phyloP scores from a whole-genome alignment of 208 protist species.

The Angomonas deanei region DNA sequence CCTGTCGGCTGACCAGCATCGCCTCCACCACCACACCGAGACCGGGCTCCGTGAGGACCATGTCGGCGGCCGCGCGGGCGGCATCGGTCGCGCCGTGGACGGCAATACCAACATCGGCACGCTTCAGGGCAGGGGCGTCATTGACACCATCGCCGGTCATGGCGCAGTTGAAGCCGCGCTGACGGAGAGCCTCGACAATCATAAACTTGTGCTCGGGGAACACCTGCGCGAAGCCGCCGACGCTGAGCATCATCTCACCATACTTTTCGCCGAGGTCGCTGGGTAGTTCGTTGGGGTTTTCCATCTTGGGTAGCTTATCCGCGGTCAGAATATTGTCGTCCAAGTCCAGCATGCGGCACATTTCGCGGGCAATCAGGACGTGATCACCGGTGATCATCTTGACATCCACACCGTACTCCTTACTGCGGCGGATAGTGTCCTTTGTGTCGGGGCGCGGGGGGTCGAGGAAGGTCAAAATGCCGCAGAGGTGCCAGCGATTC shows the following conservation, averaged over 20 bases:
- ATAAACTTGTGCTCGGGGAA: slow-evolving; percentile 95
- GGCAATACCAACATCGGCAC: slow-evolving; percentile 95
- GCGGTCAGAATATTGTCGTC: slow-evolving; percentile 82
- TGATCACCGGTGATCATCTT: slow-evolving; percentile 96
- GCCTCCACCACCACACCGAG: slow-evolving; percentile 92
- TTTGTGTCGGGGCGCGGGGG: slow-evolving; percentile 90
- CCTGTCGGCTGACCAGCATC: slow-evolving; percentile 89
- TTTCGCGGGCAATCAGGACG: slow-evolving; percentile 93
- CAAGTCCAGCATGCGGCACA: slow-evolving; percentile 87
- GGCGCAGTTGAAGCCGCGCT: slow-evolving; percentile 83
- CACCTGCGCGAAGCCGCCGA: slow-evolving; percentile 89
- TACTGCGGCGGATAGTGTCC: slow-evolving; percentile 75
- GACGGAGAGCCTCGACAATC: slow-evolving; percentile 91
- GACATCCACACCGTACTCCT: slow-evolving; percentile 87
- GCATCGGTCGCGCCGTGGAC: slow-evolving; percentile 92
- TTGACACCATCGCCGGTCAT: slow-evolving; percentile 98
- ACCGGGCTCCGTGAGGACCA: slow-evolving; percentile 91
- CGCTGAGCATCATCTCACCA: slow-evolving; percentile 52
- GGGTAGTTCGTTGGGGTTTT: slow-evolving; percentile 49
- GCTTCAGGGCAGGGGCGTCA: slow-evolving; percentile 94
- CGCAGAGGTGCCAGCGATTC: slow-evolving; percentile 66
- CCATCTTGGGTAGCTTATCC: slow-evolving; percentile 62
- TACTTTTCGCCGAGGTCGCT: slow-evolving; percentile 57
- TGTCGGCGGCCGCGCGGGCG: slow-evolving; percentile 91
- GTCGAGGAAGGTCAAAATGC: slow-evolving; percentile 90